These are phyloP conservation scores for Sutorius australiensis DNA, from an alignment of 768 basidiomycete species.

Conservation along the genomic window DNA sequence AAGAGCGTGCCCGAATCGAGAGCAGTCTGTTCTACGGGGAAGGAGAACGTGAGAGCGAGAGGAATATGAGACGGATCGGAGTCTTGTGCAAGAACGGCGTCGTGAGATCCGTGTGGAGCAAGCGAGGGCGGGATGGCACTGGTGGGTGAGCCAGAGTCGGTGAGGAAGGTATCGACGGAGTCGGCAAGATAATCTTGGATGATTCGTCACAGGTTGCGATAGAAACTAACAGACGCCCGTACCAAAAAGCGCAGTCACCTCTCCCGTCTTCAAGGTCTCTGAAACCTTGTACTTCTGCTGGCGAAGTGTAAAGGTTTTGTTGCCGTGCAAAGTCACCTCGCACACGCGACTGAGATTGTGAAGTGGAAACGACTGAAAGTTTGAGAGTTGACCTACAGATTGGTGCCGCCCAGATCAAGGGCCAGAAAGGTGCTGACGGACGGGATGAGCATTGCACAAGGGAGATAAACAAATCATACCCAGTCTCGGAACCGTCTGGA, in stretches of 20 bases:
- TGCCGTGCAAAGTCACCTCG: conserved; percentile 86
- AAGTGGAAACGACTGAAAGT: background rate
- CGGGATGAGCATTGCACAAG: conserved; percentile 5
- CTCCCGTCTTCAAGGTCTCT: conserved; percentile 88
- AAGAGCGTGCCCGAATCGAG: conserved; percentile 85
- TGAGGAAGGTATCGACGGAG: conserved; percentile 93
- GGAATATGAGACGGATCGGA: conserved; percentile 46
- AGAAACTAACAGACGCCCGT: conserved; percentile 11
- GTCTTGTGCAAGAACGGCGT: conserved; percentile 8
- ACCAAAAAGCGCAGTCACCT: conserved; percentile 87
- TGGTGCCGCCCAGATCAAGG: conserved; percentile 95
- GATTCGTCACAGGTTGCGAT: conserved; percentile 8
- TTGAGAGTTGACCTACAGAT: conserved; percentile 62
- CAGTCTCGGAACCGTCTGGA: conserved; percentile 90
- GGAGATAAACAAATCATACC: conserved; percentile 46
- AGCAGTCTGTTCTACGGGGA: conserved; percentile 96
- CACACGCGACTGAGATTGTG: conserved; percentile 75
- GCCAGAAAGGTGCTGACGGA: conserved; percentile 83
- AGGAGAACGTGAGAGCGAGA: conserved; percentile 94
- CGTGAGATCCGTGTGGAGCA: conserved; percentile 13
- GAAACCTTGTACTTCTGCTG: conserved; percentile 98
- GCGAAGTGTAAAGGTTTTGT: conserved; percentile 83
- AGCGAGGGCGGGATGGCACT: conserved; percentile 26
- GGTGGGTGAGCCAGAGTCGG: conserved; percentile 37
- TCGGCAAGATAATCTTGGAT: conserved; percentile 91